phyloP scores from a whole-genome alignment of 2,329 filamentous ascomycete genomes.

The Dryadomyces sulphureus region DNA sequence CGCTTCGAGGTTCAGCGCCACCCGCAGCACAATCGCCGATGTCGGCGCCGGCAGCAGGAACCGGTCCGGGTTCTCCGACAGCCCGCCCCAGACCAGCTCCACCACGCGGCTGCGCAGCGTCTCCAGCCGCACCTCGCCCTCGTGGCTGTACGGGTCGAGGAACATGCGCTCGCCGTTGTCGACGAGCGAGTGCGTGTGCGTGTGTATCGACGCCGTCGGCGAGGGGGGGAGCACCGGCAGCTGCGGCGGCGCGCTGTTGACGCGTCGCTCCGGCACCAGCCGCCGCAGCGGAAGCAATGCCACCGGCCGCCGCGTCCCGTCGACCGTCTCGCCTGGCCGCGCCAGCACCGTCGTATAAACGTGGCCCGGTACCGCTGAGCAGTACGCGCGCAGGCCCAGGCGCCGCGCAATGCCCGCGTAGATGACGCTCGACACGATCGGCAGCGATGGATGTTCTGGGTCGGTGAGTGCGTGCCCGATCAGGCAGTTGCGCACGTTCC shows the following conservation, averaged over 20 bases:
- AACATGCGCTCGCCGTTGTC: conserved; percentile 47
- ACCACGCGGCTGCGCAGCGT: conserved; percentile 46
- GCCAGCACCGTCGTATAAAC: conserved; percentile 67
- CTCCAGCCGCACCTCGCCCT: conserved; percentile 47
- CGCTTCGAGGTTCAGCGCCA: conserved; percentile 66
- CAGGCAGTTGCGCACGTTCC: conserved; percentile 73
- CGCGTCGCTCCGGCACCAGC: neutral
- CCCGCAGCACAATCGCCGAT: conserved; percentile 56
- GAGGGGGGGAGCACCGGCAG: neutral
- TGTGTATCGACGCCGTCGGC: neutral
- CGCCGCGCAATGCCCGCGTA: conserved; percentile 67
- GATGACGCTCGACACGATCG: conserved; percentile 74
- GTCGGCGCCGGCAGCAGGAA: conserved; percentile 52
- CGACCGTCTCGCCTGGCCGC: conserved; percentile 42
- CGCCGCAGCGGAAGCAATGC: neutral
- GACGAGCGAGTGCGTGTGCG: neutral
- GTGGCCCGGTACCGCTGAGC: conserved; percentile 71
- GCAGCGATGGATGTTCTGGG: conserved; percentile 61
- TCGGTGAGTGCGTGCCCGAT: conserved; percentile 68
- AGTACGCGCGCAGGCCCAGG: conserved; percentile 60
- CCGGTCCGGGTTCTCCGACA: conserved; percentile 21
- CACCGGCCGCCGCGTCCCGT: conserved; percentile 27
- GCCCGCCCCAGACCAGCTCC: conserved; percentile 26
- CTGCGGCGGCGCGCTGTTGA: conserved; percentile 16
- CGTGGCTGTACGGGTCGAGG: conserved; percentile 64